Percentiles rank a stretch among this genome's conserved stretches.
phyloP scores from a whole-genome alignment of 2,329 filamentous ascomycete species.

The Claviceps maximensis region DNA sequence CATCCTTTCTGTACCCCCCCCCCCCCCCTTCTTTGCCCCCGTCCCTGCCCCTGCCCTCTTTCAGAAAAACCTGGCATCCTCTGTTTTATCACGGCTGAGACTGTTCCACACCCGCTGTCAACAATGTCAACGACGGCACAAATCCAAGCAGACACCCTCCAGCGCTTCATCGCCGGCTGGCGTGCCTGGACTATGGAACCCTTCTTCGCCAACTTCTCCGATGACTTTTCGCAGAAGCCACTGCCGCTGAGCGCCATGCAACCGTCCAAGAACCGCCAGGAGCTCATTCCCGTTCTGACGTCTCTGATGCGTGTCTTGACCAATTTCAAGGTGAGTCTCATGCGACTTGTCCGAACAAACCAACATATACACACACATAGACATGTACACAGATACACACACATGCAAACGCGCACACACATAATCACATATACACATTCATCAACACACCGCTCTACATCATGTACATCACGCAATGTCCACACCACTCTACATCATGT shows the following conservation, averaged over 20 bases:
- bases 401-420: too few species aligned
- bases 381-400: too few species aligned
- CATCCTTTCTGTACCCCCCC: too few species aligned
- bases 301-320: background rate
- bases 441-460: too few species aligned
- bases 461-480: too few species aligned
- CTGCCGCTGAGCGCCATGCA: background rate
- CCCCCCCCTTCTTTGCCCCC: too few species aligned
- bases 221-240: background rate
- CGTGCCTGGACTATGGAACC: background rate
- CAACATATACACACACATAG: background rate
- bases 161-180: conserved; percentile 3
- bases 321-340: background rate
- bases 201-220: background rate
- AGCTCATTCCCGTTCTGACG: background rate
- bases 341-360: too few species aligned
- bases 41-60: too few species aligned
- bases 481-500: too few species aligned
- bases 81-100: too few species aligned
- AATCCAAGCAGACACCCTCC: conserved; percentile 2
- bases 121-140: background rate
- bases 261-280: background rate
- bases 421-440: too few species aligned
- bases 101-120: background rate
- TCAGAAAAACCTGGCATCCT: too few species aligned